Evolutionary conservation across 805 yeast species (phyloP).

Genomic region (Sugiyamaella americana): DNA sequence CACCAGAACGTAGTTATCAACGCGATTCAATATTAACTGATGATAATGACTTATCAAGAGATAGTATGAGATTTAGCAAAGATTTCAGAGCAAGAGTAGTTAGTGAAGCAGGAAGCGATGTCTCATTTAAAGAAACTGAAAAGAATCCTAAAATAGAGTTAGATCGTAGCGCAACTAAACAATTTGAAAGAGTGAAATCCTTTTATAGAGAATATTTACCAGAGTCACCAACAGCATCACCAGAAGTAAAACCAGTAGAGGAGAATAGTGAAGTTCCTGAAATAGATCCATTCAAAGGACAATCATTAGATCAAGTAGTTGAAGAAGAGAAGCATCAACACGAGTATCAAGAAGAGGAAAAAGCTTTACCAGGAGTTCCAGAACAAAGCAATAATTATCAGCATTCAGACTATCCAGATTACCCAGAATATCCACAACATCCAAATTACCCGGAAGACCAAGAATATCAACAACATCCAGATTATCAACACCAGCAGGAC

Average conservation of each 20-base stretch:
- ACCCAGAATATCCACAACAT: background rate
- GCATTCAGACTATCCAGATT: background rate
- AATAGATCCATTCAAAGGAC: background rate
- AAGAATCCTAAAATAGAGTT: background rate
- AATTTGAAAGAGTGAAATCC: slow-evolving; percentile 25
- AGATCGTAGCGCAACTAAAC: slow-evolving; percentile 19
- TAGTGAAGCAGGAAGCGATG: slow-evolving; percentile 1
- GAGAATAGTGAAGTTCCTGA: slow-evolving; percentile 1
- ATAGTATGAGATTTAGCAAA: background rate
- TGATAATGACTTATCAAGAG: background rate
- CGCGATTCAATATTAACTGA: background rate
- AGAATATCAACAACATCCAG: background rate
- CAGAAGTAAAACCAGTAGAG: background rate
- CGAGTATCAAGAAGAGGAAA: background rate
- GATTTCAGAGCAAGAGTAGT: background rate
- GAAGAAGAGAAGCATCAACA: background rate
- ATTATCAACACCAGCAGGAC: background rate
- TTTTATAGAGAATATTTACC: slow-evolving; percentile 26
- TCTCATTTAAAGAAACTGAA: slow-evolving; percentile 6
- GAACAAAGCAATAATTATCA: background rate
- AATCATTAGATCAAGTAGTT: background rate
- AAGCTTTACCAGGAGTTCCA: background rate
- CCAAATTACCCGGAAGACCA: no score
- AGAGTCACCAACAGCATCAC: background rate
- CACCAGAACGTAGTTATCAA: background rate